phyloP scores from a whole-genome alignment of 257 asterid genomes.

The Cynanchum wilfordii region DNA sequence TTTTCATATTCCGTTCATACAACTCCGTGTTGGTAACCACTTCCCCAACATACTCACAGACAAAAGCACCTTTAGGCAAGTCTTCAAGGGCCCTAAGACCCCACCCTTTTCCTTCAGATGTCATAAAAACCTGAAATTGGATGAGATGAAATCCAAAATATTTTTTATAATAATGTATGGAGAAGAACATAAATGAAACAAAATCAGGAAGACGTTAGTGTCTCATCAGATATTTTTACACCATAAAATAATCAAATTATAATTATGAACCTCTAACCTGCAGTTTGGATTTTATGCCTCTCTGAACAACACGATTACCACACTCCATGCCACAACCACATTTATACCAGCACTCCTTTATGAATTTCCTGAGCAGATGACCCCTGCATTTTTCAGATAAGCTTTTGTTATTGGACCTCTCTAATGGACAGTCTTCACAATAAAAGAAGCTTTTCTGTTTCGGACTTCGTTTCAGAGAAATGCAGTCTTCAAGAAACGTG shows the following conservation, averaged over 20 bases:
- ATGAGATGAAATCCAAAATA: background rate
- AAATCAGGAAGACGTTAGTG: background rate
- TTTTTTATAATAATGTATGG: background rate
- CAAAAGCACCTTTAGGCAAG: constrained; percentile 58
- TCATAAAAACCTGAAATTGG: constrained; percentile 41
- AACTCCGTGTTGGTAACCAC: constrained; percentile 61
- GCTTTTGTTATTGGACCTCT: constrained; percentile 45
- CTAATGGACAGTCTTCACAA: constrained; percentile 68
- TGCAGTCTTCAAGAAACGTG: constrained; percentile 41
- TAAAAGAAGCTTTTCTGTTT: constrained; percentile 23
- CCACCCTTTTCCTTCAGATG: constrained; percentile 65
- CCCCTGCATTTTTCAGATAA: constrained; percentile 46
- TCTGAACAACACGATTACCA: constrained; percentile 72
- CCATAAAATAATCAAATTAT: background rate
- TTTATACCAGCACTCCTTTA: constrained; percentile 79
- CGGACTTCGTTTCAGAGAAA: constrained; percentile 32
- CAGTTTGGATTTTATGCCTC: constrained; percentile 51
- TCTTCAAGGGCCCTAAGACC: constrained; percentile 70
- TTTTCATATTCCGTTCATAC: constrained; percentile 41
- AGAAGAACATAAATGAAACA: background rate
- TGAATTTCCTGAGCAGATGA: constrained; percentile 48
- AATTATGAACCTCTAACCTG: constrained; percentile 42
- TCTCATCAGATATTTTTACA: constrained; percentile 20
- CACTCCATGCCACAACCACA: constrained; percentile 69
- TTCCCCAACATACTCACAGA: constrained; percentile 62